Evolutionary conservation across 1,139 yeast species (phyloP).

Genomic region (Geotrichum cucujoidarum): DNA sequence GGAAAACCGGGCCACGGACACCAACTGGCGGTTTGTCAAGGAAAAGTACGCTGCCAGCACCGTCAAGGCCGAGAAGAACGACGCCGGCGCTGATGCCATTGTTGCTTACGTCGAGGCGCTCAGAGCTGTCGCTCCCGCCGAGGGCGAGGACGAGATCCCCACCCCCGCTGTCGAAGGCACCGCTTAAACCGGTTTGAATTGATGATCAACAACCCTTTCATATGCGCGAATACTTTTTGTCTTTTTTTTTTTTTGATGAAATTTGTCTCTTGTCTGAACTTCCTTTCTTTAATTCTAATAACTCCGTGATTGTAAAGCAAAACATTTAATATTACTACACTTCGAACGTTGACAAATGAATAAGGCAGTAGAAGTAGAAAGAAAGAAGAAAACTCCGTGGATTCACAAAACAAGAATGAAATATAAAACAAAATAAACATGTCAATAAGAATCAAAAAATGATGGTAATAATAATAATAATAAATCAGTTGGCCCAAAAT

Average conservation of each 20-base stretch:
- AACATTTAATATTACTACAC: too few species aligned
- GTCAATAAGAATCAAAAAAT: too few species aligned
- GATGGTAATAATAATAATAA: too few species aligned
- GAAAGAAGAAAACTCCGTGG: background rate
- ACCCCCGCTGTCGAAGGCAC: slow-evolving; percentile 9
- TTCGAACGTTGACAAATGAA: too few species aligned
- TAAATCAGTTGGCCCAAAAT: background rate
- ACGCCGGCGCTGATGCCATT: slow-evolving; percentile 11
- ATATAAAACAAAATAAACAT: too few species aligned
- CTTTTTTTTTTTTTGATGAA: background rate
- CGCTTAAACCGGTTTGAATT: slow-evolving; percentile 5
- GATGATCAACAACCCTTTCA: background rate
- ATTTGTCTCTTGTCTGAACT: background rate
- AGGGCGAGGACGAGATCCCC: slow-evolving; percentile 10
- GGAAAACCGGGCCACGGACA: slow-evolving; percentile 25
- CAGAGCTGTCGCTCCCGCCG: slow-evolving; percentile 15
- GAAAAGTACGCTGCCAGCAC: slow-evolving; percentile 26
- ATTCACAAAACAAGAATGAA: background rate
- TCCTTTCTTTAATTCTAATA: background rate
- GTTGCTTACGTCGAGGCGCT: slow-evolving; percentile 10
- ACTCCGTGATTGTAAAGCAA: background rate
- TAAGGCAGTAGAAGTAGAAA: too few species aligned
- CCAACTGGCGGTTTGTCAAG: slow-evolving; percentile 31
- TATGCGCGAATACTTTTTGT: background rate
- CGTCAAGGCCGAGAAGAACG: slow-evolving; percentile 26